Evolutionary conservation across 192 early-diverging fungal genomes (phyloP).

Genomic region (Entomortierella lignicola): DNA sequence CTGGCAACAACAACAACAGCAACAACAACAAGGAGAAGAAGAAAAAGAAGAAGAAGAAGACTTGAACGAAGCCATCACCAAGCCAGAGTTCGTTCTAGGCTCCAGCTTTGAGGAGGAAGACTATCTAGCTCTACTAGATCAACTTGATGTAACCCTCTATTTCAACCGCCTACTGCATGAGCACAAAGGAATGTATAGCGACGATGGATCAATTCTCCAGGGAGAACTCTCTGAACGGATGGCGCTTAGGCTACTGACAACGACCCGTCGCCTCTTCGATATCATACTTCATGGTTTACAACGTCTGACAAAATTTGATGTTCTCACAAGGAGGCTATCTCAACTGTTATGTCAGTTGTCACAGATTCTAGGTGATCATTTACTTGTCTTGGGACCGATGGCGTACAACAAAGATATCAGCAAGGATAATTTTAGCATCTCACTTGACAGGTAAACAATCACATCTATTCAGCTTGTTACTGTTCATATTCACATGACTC

Average conservation of each 20-base stretch:
- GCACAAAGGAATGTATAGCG: slow-evolving; percentile 31
- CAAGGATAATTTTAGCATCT: not conserved
- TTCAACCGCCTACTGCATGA: slow-evolving; percentile 43
- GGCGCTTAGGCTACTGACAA: slow-evolving; percentile 18
- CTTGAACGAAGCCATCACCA: not conserved
- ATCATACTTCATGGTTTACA: slow-evolving; percentile 20
- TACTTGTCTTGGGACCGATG: slow-evolving; percentile 34
- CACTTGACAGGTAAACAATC: slow-evolving; percentile 11
- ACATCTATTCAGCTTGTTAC: not conserved
- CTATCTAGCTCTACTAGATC: slow-evolving; percentile 55
- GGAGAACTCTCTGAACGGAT: slow-evolving; percentile 33
- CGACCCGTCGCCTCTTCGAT: slow-evolving; percentile 28
- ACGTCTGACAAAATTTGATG: slow-evolving; percentile 15
- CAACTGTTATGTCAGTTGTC: slow-evolving; percentile 53
- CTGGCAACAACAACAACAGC: not conserved
- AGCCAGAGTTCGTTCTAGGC: slow-evolving; percentile 2
- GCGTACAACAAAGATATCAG: not conserved
- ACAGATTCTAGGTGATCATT: slow-evolving; percentile 49
- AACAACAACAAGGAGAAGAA: too few species aligned
- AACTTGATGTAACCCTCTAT: slow-evolving; percentile 48
- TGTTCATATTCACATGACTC: not conserved
- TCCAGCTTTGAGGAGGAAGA: slow-evolving; percentile 54
- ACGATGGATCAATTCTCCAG: slow-evolving; percentile 29
- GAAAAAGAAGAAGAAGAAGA: too few species aligned
- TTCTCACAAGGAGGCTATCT: slow-evolving; percentile 43